Percentiles rank a stretch among this genome's conserved stretches.
Evolutionary conservation across 805 yeast species (phyloP).

Genomic region (Saccharomycopsis oosterbeekiorum): DNA sequence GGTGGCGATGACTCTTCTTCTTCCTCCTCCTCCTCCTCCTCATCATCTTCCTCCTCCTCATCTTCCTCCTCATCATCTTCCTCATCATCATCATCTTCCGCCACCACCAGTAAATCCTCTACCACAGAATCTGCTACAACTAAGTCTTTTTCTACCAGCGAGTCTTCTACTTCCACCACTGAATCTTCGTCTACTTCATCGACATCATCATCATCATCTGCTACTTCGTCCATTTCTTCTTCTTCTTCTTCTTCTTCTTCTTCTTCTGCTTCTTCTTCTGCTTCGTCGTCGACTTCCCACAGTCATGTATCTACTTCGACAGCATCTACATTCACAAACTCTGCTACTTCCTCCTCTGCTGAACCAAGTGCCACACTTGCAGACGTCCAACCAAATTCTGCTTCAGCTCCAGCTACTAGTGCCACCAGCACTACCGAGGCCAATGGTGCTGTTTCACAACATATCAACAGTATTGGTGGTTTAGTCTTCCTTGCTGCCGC

Average conservation of each 20-base stretch:
- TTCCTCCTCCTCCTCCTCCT: conserved; percentile 9
- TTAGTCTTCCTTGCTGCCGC: background rate
- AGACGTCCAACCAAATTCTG: background rate
- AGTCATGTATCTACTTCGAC: background rate
- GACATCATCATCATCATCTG: background rate
- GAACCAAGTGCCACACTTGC: background rate
- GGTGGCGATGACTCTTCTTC: conserved; percentile 14
- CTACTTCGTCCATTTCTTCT: background rate
- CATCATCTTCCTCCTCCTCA: conserved; percentile 7
- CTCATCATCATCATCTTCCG: background rate
- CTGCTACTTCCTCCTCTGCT: background rate
- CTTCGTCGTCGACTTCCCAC: background rate
- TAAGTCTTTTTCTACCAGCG: background rate
- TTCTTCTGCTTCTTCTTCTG: background rate
- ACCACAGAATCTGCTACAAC: background rate
- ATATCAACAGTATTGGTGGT: background rate
- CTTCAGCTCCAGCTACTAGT: background rate
- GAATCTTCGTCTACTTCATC: background rate
- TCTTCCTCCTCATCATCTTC: background rate
- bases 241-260: background rate
- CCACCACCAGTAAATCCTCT: background rate
- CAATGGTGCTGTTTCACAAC: background rate
- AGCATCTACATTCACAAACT: background rate
- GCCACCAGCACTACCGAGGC: background rate
- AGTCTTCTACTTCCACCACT: background rate